Conservation (phyloP, 139 green algal species). For the Chlamydomonas incerta region DNA sequence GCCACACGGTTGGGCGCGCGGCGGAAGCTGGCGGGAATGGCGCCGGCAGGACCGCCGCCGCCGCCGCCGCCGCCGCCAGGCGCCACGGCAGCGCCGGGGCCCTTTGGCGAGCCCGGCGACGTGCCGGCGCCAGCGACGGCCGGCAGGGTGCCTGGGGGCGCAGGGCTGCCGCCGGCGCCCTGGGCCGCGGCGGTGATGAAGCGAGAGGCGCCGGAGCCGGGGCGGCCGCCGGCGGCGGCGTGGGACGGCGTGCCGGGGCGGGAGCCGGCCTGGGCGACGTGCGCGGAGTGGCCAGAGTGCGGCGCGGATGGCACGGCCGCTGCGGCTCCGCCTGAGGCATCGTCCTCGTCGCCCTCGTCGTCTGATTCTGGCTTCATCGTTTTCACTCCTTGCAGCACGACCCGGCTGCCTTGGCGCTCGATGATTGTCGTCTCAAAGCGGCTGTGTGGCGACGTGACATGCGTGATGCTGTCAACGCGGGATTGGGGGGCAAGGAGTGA, state of each 20-base stretch:
- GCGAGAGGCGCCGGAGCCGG: not conserved
- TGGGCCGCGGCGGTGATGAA: too few species aligned
- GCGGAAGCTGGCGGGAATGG: not conserved
- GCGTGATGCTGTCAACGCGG: constrained; percentile 7
- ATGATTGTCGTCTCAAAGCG: constrained; percentile 40
- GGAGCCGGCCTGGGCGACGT: too few species aligned
- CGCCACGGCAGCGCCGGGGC: too few species aligned
- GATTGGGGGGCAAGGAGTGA: not conserved
- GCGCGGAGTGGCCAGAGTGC: not conserved
- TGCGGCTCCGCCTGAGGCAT: not conserved
- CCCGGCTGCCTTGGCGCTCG: constrained; percentile 18
- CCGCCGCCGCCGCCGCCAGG: not conserved
- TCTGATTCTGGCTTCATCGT: constrained; percentile 31
- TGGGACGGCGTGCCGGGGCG: not conserved
- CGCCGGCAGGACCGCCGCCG: too few species aligned
- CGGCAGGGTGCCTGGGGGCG: too few species aligned
- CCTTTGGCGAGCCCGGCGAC: too few species aligned
- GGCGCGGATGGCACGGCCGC: not conserved
- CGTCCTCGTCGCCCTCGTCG: not conserved
- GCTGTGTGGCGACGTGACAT: not conserved
- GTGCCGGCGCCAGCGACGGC: too few species aligned
- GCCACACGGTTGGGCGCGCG: constrained; percentile 35
- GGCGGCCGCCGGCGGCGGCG: not conserved
- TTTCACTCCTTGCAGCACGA: constrained; percentile 31
- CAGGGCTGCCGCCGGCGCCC: too few species aligned